Evolutionary conservation across 495 filamentous ascomycete genomes (phyloP).

Genomic region (Immersiella caudata): DNA sequence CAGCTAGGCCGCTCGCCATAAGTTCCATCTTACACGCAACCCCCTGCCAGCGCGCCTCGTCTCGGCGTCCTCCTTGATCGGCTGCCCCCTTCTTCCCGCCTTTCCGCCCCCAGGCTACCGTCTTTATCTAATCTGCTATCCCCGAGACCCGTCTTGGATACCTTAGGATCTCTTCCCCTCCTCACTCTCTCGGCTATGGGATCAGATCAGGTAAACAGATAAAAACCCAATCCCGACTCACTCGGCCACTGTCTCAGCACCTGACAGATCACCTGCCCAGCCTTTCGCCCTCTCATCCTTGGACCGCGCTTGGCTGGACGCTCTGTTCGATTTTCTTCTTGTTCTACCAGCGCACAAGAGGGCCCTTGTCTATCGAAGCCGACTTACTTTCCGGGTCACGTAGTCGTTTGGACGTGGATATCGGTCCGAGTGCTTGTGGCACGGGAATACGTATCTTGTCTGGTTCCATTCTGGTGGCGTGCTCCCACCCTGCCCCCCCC

Average conservation of each 20-base stretch:
- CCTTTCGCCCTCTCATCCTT: background rate
- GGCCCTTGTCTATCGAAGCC: background rate
- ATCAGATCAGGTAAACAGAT: background rate
- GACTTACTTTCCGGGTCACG: background rate
- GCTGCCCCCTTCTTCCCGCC: background rate
- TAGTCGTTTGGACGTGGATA: background rate
- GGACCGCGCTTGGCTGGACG: background rate
- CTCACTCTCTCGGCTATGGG: background rate
- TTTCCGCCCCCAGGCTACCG: background rate
- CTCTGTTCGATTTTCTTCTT: background rate
- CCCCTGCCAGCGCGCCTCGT: background rate
- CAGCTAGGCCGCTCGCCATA: conserved; percentile 5
- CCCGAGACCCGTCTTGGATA: background rate
- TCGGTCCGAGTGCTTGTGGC: background rate
- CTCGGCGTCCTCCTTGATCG: background rate
- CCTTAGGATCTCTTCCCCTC: background rate
- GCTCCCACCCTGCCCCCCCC: background rate
- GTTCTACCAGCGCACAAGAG: background rate
- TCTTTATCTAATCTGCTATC: conserved; percentile 4
- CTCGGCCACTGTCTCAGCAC: background rate
- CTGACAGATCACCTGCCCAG: background rate
- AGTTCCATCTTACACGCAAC: conserved; percentile 1
- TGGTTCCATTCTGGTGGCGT: conserved; percentile 1
- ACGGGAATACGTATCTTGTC: conserved; percentile 3
- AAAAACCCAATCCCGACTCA: background rate